phyloP scores from a whole-genome alignment of 2,329 filamentous ascomycete species.

The Capronia epimyces region DNA sequence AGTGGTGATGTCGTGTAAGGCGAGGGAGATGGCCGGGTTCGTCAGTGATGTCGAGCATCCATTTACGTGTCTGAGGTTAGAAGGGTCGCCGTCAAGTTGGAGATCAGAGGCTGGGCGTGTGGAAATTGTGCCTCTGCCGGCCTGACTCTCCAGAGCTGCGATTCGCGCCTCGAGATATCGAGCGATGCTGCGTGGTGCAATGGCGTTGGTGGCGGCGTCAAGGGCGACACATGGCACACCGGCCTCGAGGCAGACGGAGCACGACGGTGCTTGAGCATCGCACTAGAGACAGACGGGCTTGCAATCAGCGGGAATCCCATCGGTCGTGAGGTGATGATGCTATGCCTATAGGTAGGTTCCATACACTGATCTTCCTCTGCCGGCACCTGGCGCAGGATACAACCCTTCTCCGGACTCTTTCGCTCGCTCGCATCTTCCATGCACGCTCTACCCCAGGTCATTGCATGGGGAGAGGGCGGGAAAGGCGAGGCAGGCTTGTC shows the following conservation, averaged over 20 bases:
- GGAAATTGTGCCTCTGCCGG: not conserved
- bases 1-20: conserved; percentile 5
- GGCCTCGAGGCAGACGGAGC: conserved; percentile 4
- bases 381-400: conserved; percentile 7
- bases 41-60: not conserved
- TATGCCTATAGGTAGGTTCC: too few relatives aligned
- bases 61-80: not conserved
- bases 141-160: conserved; percentile 3
- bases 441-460: not conserved
- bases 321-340: too few relatives aligned
- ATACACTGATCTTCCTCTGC: conserved; percentile 6
- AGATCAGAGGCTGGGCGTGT: not conserved
- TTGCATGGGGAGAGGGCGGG: too few relatives aligned
- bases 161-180: conserved; percentile 9
- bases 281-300: not conserved
- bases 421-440: not conserved
- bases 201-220: conserved; percentile 3
- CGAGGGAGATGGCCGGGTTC: not conserved
- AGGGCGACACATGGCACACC: conserved; percentile 8
- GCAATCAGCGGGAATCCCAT: not conserved
- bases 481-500: too few relatives aligned
- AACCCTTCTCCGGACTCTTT: conserved; percentile 5
- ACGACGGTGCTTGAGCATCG: conserved; percentile 9
- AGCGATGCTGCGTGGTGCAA: conserved; percentile 7
- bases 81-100: too few relatives aligned